phyloP scores from a whole-genome alignment of 768 basidiomycete species.

The Podaxis rugospora region DNA sequence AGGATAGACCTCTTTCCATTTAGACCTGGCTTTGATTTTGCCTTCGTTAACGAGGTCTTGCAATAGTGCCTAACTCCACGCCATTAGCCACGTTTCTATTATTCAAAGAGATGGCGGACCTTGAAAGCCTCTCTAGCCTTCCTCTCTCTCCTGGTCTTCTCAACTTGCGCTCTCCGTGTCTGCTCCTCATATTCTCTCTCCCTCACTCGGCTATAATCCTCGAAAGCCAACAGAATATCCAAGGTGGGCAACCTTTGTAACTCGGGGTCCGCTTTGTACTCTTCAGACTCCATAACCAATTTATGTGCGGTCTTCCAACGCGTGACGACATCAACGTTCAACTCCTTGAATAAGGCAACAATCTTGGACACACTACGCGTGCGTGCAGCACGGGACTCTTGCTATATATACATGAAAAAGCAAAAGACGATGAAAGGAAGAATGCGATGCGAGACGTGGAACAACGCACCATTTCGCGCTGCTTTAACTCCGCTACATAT shows the following conservation, averaged over 20 bases:
- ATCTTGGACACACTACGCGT: constrained; percentile 80
- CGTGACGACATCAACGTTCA: constrained; percentile 90
- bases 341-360: constrained; percentile 76
- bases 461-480: constrained; percentile 78
- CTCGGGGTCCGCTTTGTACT: constrained; percentile 74
- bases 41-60: constrained; percentile 61
- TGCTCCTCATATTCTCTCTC: constrained; percentile 92
- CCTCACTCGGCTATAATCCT: constrained; percentile 87
- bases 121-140: constrained; percentile 91
- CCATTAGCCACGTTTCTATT: background rate
- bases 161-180: constrained; percentile 72
- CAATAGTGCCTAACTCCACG: constrained; percentile 53
- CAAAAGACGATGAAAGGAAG: background rate
- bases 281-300: constrained; percentile 69
- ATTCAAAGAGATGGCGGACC: constrained; percentile 36
- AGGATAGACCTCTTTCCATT: constrained; percentile 90
- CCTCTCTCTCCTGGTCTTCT: constrained; percentile 79
- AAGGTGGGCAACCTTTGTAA: constrained; percentile 82
- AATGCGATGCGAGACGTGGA: constrained; percentile 1
- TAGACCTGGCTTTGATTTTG: constrained; percentile 73
- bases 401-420: constrained; percentile 36
- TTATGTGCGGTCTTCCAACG: constrained; percentile 86
- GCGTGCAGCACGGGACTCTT: constrained; percentile 74
- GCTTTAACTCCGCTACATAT: constrained; percentile 80
- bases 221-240: constrained; percentile 90